A percentile compares a stretch with the other conserved stretches of the same genome.
Conservation (phyloP, 164 flowering plant species). For the Cinnamomum chago region DNA sequence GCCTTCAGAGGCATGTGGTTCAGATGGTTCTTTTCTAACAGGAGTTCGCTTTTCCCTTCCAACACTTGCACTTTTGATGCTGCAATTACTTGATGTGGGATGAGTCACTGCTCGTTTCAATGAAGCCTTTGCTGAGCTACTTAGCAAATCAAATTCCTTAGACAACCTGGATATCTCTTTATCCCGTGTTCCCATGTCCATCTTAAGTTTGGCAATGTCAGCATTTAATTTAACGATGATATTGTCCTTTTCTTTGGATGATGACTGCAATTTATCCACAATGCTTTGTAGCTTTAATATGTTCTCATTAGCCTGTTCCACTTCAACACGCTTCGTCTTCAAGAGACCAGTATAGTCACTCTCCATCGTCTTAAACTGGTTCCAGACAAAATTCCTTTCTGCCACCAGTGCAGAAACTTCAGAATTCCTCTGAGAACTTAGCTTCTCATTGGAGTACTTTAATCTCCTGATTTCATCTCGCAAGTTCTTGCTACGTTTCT, state of each 20-base stretch:
- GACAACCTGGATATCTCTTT: slow-evolving; percentile 46
- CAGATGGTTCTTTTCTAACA: slow-evolving; percentile 33
- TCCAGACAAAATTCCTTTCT: slow-evolving; percentile 76
- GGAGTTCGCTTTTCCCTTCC: background rate
- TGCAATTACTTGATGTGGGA: slow-evolving; percentile 2
- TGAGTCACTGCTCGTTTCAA: background rate
- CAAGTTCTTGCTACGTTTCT: slow-evolving; percentile 8
- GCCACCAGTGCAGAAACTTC: slow-evolving; percentile 60
- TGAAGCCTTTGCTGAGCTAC: slow-evolving; percentile 25
- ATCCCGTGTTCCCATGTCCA: slow-evolving; percentile 25
- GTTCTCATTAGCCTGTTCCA: slow-evolving; percentile 49
- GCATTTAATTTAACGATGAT: slow-evolving; percentile 32
- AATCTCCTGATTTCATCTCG: slow-evolving; percentile 48
- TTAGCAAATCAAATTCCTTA: slow-evolving; percentile 40
- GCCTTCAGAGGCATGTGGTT: slow-evolving; percentile 13
- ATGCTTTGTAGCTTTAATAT: slow-evolving; percentile 35
- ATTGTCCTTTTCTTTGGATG: slow-evolving; percentile 51
- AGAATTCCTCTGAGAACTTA: slow-evolving; percentile 36
- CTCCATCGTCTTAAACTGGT: slow-evolving; percentile 66
- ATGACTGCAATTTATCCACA: slow-evolving; percentile 51
- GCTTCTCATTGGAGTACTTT: slow-evolving; percentile 45
- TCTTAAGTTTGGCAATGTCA: slow-evolving; percentile 44
- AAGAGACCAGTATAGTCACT: slow-evolving; percentile 33
- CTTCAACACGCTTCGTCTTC: slow-evolving; percentile 36
- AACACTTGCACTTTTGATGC: slow-evolving; percentile 13